These are phyloP conservation scores for Verticillium nonalfalfae DNA, from an alignment of 2,329 filamentous ascomycete species.

Conservation along the genomic window DNA sequence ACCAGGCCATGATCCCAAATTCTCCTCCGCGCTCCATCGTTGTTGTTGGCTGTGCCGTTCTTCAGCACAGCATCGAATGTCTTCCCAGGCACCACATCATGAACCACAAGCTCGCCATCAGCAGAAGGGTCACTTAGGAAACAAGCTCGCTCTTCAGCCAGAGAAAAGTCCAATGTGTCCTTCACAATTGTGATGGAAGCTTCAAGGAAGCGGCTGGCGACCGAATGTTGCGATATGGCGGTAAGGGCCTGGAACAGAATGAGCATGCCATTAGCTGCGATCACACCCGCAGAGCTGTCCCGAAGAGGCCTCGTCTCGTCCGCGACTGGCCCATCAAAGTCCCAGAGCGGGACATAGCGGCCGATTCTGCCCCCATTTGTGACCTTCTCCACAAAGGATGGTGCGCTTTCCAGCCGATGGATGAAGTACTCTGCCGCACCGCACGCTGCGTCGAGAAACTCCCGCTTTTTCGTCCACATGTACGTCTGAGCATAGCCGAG, in stretches of 20 bases:
- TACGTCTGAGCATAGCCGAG: constrained; percentile 42
- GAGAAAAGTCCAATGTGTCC: constrained; percentile 12
- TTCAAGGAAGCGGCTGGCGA: constrained; percentile 6
- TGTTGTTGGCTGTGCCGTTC: constrained; percentile 25
- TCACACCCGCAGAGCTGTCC: constrained; percentile 25
- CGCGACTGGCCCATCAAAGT: constrained; percentile 35
- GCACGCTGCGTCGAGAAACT: constrained; percentile 34
- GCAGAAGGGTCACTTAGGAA: background rate
- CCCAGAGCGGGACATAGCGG: constrained; percentile 21
- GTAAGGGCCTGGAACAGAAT: constrained; percentile 25
- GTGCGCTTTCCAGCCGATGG: constrained; percentile 22
- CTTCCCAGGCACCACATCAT: constrained; percentile 3
- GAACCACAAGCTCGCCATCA: background rate
- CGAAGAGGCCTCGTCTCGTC: constrained; percentile 9
- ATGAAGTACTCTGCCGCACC: constrained; percentile 41
- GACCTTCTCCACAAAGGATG: constrained; percentile 17
- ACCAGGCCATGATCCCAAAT: constrained; percentile 30
- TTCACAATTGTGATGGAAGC: constrained; percentile 9
- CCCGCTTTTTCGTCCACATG: constrained; percentile 33
- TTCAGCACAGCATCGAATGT: constrained; percentile 24
- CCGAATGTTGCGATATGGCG: constrained; percentile 2
- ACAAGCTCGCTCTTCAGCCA: constrained; percentile 17
- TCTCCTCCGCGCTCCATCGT: constrained; percentile 14
- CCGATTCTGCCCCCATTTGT: constrained; percentile 13
- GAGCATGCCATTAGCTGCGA: constrained; percentile 32